Base-by-base conservation (phyloP, 1,284 basidiomycete species). In the Tilletia caries region DNA sequence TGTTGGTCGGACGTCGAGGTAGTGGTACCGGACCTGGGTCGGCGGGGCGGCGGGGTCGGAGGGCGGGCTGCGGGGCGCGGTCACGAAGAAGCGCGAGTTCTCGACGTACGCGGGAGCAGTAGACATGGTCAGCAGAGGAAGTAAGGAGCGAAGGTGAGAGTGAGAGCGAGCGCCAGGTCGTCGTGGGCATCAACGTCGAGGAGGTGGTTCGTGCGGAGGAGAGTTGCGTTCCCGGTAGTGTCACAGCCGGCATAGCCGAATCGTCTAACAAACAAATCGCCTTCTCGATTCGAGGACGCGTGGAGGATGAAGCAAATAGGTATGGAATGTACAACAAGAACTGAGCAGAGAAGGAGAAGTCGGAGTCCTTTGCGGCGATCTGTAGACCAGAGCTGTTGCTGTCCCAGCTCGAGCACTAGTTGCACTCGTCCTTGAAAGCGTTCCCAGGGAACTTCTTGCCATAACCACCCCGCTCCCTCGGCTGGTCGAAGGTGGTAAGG, bases 11-110 rank as follows among this genome's bases (percentile, higher is more conserved):
- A 76, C 60, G 66, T 78, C 75, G 41, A 77, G 74, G 70, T 78
- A 79, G 50, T 75, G 76, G 67, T 79, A 79, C 27, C 78, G 68
- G 2, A 75, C 71, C 67, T 76, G 75, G 0, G 75, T 74, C 0
- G 74, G 74, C 27, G 58, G 65, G 0, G 73, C 75, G 37, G 74
- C 54, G 23, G 76, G 78, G 32, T 62, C 48, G 3, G 73, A 70
- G 5, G 76, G 75, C 25, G 76, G 74, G 10, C 75, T 71, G 1
- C 68, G 67, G 25, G 71, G 68, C 13, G 78, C 75, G 29, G 78
- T 79, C 3, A 68, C 69, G 52, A 73, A 79, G 71, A 76, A 79
- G 18, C 73, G 71, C 8, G 75, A 75, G 43, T 43, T 13, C 58
- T 62, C 58, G 58, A 29, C 32, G 58, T 37, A 62, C 12, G 58